Evolutionary conservation across 164 flowering plant genomes (phyloP), one percentile per base, ranked within the genome.

Genomic region (Annona cherimola): DNA sequence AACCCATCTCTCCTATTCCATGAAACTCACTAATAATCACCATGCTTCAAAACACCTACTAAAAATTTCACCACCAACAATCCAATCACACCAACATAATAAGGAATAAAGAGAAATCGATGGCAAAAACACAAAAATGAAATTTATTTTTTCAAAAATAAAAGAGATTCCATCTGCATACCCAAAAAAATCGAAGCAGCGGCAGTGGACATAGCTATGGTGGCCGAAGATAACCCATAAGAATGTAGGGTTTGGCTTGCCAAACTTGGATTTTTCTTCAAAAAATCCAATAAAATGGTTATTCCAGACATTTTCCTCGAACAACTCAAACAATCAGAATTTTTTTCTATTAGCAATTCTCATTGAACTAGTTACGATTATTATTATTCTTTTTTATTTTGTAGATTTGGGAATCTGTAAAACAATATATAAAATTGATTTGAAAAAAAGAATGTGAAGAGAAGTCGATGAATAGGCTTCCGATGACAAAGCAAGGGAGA

Each of bases 161-260:
- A 18, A 55, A 61, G 20, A 18, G 3, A 69, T 8, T 73, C 66
- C 43, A 69, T 20, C 54, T 72, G 75, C 61, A 42, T 81, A 88
- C 92, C 93, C 87, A 41, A 89, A 84, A 5, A 90, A 75, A 78
- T 73, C 8, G 91, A 76, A 12, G 86, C 88, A 67, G 89, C 91
- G 50, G 90, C 89, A 4, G 88, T 80, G 8, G 89, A 76, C 44
- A 86, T 76, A 46, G 87, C 90, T 8, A 83, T 76, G 14, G 81
- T 71, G 3, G 88, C 85, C 4, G 94, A 81, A 71, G 85, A 83
- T 7, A 79, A 67, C 0, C 84, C 80, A 68, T 73, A 71, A 1
- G 95, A 90, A 73, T 85, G 87, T 18, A 87, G 41, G 68, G 75
- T 20, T 45, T 78, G 84, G 42, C 82, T 39, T 1, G 81, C 68